Conservation (phyloP, 768 basidiomycete genomes). For the Lentinula boryana region DNA sequence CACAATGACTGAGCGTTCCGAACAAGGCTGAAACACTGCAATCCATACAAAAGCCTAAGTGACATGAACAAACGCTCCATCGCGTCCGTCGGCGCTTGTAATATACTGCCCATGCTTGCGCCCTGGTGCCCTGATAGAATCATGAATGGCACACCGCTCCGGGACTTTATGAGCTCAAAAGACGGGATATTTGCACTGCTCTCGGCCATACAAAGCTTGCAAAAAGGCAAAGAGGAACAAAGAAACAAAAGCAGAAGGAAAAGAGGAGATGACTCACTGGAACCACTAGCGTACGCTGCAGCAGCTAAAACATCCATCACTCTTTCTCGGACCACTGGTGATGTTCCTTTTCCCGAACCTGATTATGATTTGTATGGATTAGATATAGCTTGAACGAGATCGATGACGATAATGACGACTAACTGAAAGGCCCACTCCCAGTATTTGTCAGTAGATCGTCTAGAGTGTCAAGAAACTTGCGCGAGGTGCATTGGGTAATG, state of each 20-base stretch:
- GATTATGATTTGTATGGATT: conserved; percentile 33
- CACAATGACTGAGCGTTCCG: not conserved
- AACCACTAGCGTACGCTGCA: conserved; percentile 63
- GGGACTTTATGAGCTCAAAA: not conserved
- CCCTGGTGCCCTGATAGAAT: not conserved
- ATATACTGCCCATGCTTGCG: not conserved
- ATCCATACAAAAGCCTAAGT: not conserved
- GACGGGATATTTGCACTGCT: not conserved
- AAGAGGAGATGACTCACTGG: conserved; percentile 25
- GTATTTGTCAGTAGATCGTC: conserved; percentile 39
- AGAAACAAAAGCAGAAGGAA: not conserved
- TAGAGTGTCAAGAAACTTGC: conserved; percentile 75
- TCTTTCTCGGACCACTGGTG: conserved; percentile 77
- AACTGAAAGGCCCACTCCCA: not conserved
- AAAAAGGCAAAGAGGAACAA: not conserved
- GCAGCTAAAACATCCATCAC: conserved; percentile 78
- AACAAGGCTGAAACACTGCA: not conserved
- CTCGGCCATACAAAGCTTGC: not conserved
- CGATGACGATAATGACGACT: not conserved
- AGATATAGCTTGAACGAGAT: not conserved
- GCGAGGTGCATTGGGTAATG: conserved; percentile 59
- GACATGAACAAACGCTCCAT: not conserved
- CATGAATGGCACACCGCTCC: not conserved
- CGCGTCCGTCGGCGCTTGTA: not conserved
- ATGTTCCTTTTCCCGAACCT: conserved; percentile 35